A percentile compares a stretch with the other conserved stretches of the same genome.
Conservation (phyloP, 2,329 filamentous ascomycete species). For the Paraphaeosphaeria minitans region DNA sequence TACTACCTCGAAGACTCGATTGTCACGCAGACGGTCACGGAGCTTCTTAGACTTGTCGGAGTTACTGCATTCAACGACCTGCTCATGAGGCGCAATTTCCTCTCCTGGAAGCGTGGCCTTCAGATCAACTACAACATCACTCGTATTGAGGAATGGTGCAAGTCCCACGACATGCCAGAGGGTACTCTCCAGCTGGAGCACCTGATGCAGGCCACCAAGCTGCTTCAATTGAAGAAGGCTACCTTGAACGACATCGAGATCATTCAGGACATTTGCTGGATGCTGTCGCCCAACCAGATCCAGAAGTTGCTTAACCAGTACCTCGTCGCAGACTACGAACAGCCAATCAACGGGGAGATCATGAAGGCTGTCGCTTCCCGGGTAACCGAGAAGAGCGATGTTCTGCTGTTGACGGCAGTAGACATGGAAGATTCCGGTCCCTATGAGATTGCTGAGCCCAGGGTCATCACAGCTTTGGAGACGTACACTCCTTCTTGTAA, state of each 20-base stretch:
- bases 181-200: slow-evolving; percentile 97
- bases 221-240: slow-evolving; percentile 97
- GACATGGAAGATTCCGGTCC: slow-evolving; percentile 99
- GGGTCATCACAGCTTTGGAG: slow-evolving; percentile 93
- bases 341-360: slow-evolving; percentile 98
- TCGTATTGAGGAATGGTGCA: slow-evolving; percentile 99
- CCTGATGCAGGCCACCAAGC: slow-evolving; percentile 99
- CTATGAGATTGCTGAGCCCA: slow-evolving; percentile 96
- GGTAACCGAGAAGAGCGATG: slow-evolving; percentile 97
- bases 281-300: slow-evolving; percentile 98
- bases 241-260: slow-evolving; percentile 99
- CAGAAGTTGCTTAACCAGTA: slow-evolving; percentile 99
- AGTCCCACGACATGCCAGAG: slow-evolving; percentile 99
- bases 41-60: slow-evolving; percentile 88
- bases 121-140: slow-evolving; percentile 99
- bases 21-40: slow-evolving; percentile 92
- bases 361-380: slow-evolving; percentile 99
- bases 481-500: slow-evolving; percentile 97
- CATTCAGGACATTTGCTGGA: slow-evolving; percentile 99
- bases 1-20: slow-evolving; percentile 97
- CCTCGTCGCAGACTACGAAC: slow-evolving; percentile 96
- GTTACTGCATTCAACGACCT: slow-evolving; percentile 99
- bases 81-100: slow-evolving; percentile 96
- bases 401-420: slow-evolving; percentile 88
- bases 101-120: slow-evolving; percentile 98